Evolutionary conservation across 495 filamentous ascomycete species (phyloP), one percentile per base, ranked within the genome.

Genomic region (Aspergillus sclerotioniger): DNA sequence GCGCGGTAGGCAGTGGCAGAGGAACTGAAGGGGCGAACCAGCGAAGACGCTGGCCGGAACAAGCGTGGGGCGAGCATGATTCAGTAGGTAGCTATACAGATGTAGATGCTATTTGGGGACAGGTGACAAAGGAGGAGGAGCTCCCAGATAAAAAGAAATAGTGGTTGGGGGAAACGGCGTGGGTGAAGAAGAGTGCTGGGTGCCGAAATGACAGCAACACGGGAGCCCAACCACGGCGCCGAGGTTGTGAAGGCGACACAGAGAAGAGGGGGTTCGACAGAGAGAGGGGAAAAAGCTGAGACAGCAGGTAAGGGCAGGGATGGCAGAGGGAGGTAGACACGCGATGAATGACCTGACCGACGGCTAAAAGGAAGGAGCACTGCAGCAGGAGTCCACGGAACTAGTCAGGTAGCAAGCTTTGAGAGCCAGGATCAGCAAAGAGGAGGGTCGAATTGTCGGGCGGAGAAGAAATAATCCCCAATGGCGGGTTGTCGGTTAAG

Each of bases 21-120:
- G 44, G 83, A 83, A 59, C 79, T 78, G 69, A 93, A 85, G 31
- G 84, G 72, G 47, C 89, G 83, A 43, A 81, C 62, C 57, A 85
- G 70, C 55, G 74, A 67, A 44, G 77, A 72, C 67, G 74, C 68
- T 60, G 76, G 70, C 66, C 77, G 77, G 57, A 80, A 52, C 58
- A 79, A 63, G 57, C 80, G 81, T 62, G 78, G 73, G 31, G 71
- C 66, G 59, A 83, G 66, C 80, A 83, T 83, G 55, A 41, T 51
- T 25, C 43, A 60, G 47, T 51, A 16, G 7, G 21, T 8, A 50
- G 47, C 25, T 50, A 25, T 31, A 13, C 28, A 31, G 31, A 32
- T 15, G 47, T 25, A 28, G 19, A 41, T 41, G 37, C 13, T 13
- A n/a, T 41, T 41, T 13, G n/a, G n/a, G 3, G 8, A n/a, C 5